These are phyloP conservation scores for Neonectria punicea DNA, from an alignment of 2,329 filamentous ascomycete genomes.

Conservation along the genomic window DNA sequence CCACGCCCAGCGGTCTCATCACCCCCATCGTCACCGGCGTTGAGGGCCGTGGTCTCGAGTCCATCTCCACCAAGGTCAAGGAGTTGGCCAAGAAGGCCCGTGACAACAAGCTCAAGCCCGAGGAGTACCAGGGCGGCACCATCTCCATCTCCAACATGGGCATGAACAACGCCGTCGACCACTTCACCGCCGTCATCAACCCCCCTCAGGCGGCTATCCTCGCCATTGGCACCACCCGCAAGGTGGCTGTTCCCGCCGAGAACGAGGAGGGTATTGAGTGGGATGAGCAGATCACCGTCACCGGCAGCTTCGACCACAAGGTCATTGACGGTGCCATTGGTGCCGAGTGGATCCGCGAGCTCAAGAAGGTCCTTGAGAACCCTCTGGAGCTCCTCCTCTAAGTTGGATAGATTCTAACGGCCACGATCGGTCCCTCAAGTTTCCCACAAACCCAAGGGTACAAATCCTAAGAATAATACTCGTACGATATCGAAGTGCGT, in stretches of 20 bases:
- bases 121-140: conserved; percentile 98
- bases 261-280: conserved; percentile 90
- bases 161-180: conserved; percentile 96
- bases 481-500: conserved; percentile 28
- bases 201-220: conserved; percentile 96
- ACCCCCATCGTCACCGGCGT: conserved; percentile 96
- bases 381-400: conserved; percentile 94
- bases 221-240: conserved; percentile 93
- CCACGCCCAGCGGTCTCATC: conserved; percentile 93
- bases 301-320: conserved; percentile 98
- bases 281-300: conserved; percentile 97
- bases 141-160: conserved; percentile 99
- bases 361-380: conserved; percentile 99
- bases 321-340: conserved; percentile 96
- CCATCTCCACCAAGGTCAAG: conserved; percentile 91
- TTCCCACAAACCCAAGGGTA: conserved; percentile 12
- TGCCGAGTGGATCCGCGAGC: conserved; percentile 94
- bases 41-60: conserved; percentile 84
- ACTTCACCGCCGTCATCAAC: conserved; percentile 99
- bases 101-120: conserved; percentile 98
- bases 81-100: conserved; percentile 96
- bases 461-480: conserved; percentile 28
- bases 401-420: conserved; percentile 37
- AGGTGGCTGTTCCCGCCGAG: conserved; percentile 90
- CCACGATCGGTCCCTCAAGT: conserved; percentile 15